These are phyloP conservation scores for Nemania sp. DNA, from an alignment of 2,329 filamentous ascomycete species.

Conservation along the genomic window DNA sequence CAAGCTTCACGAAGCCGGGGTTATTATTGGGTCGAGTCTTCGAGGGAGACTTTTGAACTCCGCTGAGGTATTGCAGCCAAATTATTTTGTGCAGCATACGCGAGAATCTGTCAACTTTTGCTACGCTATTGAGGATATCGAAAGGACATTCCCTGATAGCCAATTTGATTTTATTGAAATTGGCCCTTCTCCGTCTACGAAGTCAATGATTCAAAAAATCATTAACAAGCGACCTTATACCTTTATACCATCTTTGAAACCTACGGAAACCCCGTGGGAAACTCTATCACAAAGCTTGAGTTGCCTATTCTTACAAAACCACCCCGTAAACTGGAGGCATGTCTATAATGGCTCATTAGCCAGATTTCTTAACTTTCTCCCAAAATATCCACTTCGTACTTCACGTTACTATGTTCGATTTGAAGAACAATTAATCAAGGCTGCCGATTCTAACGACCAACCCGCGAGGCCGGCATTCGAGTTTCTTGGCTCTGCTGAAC, in stretches of 20 bases:
- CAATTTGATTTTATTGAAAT: constrained; percentile 39
- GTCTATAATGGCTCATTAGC: constrained; percentile 26
- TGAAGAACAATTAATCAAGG: constrained; percentile 3
- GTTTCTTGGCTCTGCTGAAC: constrained; percentile 23
- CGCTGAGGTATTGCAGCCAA: constrained; percentile 11
- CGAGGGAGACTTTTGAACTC: constrained; percentile 28
- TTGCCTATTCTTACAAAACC: constrained; percentile 12
- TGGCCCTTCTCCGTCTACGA: constrained; percentile 36
- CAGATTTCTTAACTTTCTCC: constrained; percentile 27
- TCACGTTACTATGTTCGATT: constrained; percentile 35
- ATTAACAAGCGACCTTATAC: neutral
- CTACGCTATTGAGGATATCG: constrained; percentile 33
- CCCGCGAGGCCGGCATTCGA: constrained; percentile 22
- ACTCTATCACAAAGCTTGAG: constrained; percentile 29
- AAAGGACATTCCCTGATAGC: constrained; percentile 12
- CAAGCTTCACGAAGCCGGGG: neutral
- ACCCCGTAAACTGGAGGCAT: constrained; percentile 33
- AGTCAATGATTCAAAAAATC: constrained; percentile 22
- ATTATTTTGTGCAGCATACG: constrained; percentile 43
- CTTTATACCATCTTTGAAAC: constrained; percentile 18
- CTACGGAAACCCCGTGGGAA: constrained; percentile 30
- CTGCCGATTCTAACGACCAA: neutral
- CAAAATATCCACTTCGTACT: constrained; percentile 33
- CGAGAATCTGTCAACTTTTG: constrained; percentile 46
- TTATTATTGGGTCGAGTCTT: constrained; percentile 40